phyloP scores from a whole-genome alignment of 306 rosid genomes.

The Vachellia pachyceras region DNA sequence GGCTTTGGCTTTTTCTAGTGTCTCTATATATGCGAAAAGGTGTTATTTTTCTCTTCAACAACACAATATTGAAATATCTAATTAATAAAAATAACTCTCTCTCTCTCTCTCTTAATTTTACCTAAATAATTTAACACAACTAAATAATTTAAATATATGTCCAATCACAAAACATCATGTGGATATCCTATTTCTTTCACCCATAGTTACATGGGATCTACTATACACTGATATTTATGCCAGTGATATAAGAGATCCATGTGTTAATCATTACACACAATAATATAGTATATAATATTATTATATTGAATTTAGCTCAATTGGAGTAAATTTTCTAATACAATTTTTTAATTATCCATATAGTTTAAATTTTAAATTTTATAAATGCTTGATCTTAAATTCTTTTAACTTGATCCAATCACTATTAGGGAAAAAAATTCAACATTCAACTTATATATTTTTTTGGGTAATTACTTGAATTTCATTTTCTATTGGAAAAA shows the following conservation, averaged over 20 bases:
- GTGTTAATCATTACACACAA: no score
- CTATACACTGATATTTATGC: background rate
- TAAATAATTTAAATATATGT: background rate
- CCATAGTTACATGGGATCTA: constrained; percentile 8
- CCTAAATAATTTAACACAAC: background rate
- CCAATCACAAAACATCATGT: background rate
- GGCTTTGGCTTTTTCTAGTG: background rate
- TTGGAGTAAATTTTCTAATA: no score
- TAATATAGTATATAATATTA: no score
- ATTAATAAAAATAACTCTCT: background rate
- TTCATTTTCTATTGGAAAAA: background rate
- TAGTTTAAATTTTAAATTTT: no score
- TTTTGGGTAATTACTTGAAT: background rate
- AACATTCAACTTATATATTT: no score
- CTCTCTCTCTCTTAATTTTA: background rate
- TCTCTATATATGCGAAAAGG: background rate
- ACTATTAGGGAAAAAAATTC: no score
- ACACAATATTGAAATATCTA: background rate
- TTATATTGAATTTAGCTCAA: no score
- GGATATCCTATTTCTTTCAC: constrained; percentile 16
- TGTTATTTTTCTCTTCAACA: background rate
- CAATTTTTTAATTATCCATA: no score
- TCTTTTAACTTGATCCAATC: no score
- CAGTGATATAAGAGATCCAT: background rate
- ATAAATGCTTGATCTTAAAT: background rate